These are phyloP conservation scores for Diplosphaera chodatii DNA, from an alignment of 139 green algal species.

Conservation along the genomic window DNA sequence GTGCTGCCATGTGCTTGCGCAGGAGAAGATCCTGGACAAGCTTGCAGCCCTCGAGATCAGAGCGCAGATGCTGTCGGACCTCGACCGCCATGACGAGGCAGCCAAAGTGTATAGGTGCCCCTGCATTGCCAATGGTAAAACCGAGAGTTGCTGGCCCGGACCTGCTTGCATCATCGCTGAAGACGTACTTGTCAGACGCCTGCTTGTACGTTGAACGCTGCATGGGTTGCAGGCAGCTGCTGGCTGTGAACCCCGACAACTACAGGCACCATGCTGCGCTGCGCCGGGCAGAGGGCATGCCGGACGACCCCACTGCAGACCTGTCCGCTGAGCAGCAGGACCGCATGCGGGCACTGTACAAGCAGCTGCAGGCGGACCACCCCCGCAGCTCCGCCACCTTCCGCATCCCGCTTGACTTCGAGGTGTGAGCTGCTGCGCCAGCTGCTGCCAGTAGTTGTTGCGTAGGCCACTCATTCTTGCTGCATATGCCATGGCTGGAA, in stretches of 20 bases:
- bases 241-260: conserved; percentile 76
- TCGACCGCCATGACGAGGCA: conserved; percentile 45
- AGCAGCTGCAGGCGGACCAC: conserved; percentile 55
- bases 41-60: conserved; percentile 54
- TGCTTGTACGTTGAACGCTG: no score
- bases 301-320: background rate
- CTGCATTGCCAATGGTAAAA: background rate
- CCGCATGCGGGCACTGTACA: conserved; percentile 65
- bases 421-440: conserved; percentile 8
- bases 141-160: no score
- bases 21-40: conserved; percentile 72
- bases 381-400: conserved; percentile 48
- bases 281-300: conserved; percentile 42
- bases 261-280: conserved; percentile 70
- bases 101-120: conserved; percentile 53
- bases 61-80: conserved; percentile 53
- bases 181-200: no score
- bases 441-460: no score
- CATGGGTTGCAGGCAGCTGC: conserved; percentile 34
- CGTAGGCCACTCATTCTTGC: no score
- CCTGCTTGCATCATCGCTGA: no score
- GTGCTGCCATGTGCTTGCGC: conserved; percentile 6
- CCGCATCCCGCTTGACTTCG: conserved; percentile 89
- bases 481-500: no score
- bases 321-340: conserved; percentile 33